phyloP scores from a whole-genome alignment of 164 flowering plant genomes.

The Sedum album region DNA sequence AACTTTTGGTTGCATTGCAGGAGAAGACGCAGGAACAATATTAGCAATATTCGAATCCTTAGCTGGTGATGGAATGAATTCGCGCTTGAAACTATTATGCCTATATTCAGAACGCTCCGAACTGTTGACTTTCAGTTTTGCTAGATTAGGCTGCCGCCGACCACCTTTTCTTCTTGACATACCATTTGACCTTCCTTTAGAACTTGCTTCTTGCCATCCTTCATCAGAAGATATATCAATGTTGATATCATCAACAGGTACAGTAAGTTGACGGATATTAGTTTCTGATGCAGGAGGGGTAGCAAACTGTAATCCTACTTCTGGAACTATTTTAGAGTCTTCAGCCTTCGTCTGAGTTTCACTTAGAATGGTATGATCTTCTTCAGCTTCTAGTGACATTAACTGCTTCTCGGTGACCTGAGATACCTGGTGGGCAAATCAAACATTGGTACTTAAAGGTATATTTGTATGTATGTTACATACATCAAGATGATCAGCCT shows the following conservation, averaged over 20 bases:
- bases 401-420: constrained; percentile 5
- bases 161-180: constrained; percentile 30
- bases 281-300: constrained; percentile 1
- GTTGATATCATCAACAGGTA: constrained; percentile 15
- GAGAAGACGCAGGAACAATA: constrained; percentile 21
- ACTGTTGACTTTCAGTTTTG: constrained; percentile 32
- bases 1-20: constrained; percentile 24
- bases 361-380: background rate
- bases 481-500: background rate
- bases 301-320: background rate
- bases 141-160: constrained; percentile 32
- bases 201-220: constrained; percentile 90
- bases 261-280: constrained; percentile 8
- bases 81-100: constrained; percentile 23
- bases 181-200: constrained; percentile 46
- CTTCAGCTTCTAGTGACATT: background rate
- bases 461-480: background rate
- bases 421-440: constrained; percentile 2
- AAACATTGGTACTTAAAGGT: background rate
- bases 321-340: constrained; percentile 14
- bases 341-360: background rate
- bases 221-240: constrained; percentile 47
- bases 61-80: constrained; percentile 20
- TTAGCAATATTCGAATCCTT: constrained; percentile 23
- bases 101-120: constrained; percentile 25